phyloP scores from a whole-genome alignment of 2,329 filamentous ascomycete species.

The Claviceps paspali region DNA sequence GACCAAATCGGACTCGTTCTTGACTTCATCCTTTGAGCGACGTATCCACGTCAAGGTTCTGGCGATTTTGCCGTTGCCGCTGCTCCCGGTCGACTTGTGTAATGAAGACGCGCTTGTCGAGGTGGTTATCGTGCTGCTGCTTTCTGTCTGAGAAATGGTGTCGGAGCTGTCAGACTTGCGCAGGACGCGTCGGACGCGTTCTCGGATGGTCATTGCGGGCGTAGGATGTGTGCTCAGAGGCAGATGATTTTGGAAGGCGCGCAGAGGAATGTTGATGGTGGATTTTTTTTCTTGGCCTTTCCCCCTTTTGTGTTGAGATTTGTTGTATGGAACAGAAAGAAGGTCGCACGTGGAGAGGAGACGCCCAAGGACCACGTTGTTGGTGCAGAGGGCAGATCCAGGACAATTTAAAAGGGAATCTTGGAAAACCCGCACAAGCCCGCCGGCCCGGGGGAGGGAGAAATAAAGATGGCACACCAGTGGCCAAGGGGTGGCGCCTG shows the following conservation, averaged over 20 bases:
- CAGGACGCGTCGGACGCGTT: slow-evolving; percentile 25
- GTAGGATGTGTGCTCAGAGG: too few species aligned
- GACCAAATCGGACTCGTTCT: slow-evolving; percentile 8
- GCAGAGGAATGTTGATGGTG: too few species aligned
- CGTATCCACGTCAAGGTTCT: slow-evolving; percentile 18
- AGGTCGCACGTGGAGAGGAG: slow-evolving; percentile 1
- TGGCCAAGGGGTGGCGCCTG: neutral
- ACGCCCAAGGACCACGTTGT: neutral
- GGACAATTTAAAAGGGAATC: neutral
- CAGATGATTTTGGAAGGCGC: too few species aligned
- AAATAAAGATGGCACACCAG: neutral
- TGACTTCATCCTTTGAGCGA: slow-evolving; percentile 7
- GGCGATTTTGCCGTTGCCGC: slow-evolving; percentile 15
- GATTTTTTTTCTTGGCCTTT: neutral
- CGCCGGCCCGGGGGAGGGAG: neutral
- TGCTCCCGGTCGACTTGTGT: slow-evolving; percentile 14
- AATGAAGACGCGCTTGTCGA: slow-evolving; percentile 15
- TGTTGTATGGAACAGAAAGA: neutral
- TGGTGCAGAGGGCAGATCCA: slow-evolving; percentile 2
- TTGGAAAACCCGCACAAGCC: neutral
- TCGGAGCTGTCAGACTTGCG: slow-evolving; percentile 20
- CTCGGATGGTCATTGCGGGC: slow-evolving; percentile 25
- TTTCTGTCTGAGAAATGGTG: slow-evolving; percentile 18
- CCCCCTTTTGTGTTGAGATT: too few species aligned
- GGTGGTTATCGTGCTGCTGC: slow-evolving; percentile 15